Percentiles rank a stretch among this genome's conserved stretches.
Evolutionary conservation across 805 yeast species (phyloP).

Genomic region (Myxozyma sirexii): DNA sequence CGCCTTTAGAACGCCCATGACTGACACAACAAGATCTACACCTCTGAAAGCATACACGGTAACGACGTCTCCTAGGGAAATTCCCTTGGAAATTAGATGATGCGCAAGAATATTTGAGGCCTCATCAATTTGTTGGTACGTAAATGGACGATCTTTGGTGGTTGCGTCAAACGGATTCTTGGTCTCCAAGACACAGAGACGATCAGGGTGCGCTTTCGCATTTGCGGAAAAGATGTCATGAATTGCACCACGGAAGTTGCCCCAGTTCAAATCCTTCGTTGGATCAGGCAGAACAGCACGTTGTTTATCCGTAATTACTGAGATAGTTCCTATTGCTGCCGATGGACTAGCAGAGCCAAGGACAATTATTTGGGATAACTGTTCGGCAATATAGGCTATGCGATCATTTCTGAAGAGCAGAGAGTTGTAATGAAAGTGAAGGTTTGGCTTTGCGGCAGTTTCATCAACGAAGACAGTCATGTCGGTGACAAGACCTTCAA

Average conservation of each 20-base stretch:
- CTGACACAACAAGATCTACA: constrained; percentile 94
- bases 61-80: constrained; percentile 88
- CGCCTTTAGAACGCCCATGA: constrained; percentile 96
- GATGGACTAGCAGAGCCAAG: constrained; percentile 41
- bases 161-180: constrained; percentile 58
- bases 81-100: constrained; percentile 77
- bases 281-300: constrained; percentile 77
- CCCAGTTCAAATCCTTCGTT: constrained; percentile 83
- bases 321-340: constrained; percentile 58
- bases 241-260: constrained; percentile 88
- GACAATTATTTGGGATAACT: constrained; percentile 59
- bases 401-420: constrained; percentile 72
- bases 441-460: constrained; percentile 39
- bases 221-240: constrained; percentile 92
- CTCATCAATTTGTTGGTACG: constrained; percentile 84
- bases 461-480: constrained; percentile 55
- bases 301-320: constrained; percentile 72
- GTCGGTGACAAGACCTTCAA: constrained; percentile 51
- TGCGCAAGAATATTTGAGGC: constrained; percentile 94
- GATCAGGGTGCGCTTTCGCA: constrained; percentile 80
- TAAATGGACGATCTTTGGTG: constrained; percentile 68
- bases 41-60: constrained; percentile 98
- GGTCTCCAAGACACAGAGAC: constrained; percentile 92
- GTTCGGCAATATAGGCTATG: constrained; percentile 69
- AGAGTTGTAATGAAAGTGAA: constrained; percentile 64